Evolutionary conservation across 768 basidiomycete genomes (phyloP).

Genomic region (Cystobasidium onofrii): DNA sequence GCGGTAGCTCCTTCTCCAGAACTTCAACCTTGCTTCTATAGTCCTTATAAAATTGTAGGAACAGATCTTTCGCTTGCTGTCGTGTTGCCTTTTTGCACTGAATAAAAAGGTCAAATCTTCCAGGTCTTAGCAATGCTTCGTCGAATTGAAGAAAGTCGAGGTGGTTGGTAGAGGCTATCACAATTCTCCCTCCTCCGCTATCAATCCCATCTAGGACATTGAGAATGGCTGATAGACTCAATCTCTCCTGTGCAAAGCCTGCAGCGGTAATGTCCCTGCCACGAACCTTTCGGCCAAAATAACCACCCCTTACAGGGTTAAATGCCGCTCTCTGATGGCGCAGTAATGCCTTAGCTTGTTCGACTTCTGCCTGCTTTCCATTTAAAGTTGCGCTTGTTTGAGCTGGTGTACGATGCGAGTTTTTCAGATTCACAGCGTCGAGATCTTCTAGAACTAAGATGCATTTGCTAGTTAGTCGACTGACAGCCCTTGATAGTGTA

Average conservation of each 20-base stretch:
- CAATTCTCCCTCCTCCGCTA: not conserved
- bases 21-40: not conserved
- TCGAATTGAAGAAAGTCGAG: not conserved
- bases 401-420: not conserved
- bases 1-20: not conserved
- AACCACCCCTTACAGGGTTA: not conserved
- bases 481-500: not conserved
- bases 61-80: constrained; percentile 8
- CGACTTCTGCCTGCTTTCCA: no score
- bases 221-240: not conserved
- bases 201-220: constrained; percentile 4
- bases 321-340: not conserved
- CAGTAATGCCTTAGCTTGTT: no score
- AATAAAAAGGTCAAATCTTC: constrained; percentile 9
- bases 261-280: not conserved
- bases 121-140: constrained; percentile 15
- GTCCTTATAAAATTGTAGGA: constrained; percentile 23
- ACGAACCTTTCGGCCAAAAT: not conserved
- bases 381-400: no score
- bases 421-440: not conserved
- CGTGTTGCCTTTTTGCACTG: constrained; percentile 1
- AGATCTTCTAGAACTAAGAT: constrained; percentile 14
- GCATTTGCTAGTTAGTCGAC: not conserved
- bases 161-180: constrained; percentile 11
- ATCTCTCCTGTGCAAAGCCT: not conserved